These are phyloP conservation scores for Lupinus albus DNA, from an alignment of 306 rosid genomes.

Conservation along the genomic window DNA sequence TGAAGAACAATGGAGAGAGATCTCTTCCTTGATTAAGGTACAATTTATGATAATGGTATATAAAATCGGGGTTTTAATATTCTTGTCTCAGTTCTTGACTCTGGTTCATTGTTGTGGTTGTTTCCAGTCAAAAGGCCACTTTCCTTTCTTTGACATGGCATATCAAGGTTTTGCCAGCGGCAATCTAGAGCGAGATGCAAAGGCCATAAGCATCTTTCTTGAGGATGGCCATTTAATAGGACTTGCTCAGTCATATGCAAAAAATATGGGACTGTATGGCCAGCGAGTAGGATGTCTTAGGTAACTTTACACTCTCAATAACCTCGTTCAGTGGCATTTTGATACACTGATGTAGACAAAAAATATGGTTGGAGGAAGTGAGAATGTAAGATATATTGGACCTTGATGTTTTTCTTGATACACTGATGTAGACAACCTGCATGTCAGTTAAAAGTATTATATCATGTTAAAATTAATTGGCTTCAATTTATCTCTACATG, in stretches of 20 bases:
- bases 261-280: conserved; percentile 97
- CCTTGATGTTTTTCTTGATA: neutral
- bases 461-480: neutral
- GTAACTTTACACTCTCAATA: conserved; percentile 47
- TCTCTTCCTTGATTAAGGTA: conserved; percentile 79
- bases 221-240: conserved; percentile 90
- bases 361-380: conserved; percentile 9
- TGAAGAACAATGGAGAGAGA: conserved; percentile 93
- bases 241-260: conserved; percentile 92
- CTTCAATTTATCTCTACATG: conserved; percentile 23
- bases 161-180: conserved; percentile 99
- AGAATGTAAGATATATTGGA: conserved; percentile 4
- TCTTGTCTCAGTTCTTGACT: conserved; percentile 2
- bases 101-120: conserved; percentile 28
- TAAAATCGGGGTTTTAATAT: conserved; percentile 15
- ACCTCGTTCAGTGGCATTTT: conserved; percentile 17
- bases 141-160: conserved; percentile 97
- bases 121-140: conserved; percentile 85
- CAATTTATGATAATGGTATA: conserved; percentile 22
- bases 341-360: no score
- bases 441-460: no score
- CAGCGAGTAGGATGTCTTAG: conserved; percentile 97
- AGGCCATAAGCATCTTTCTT: conserved; percentile 82
- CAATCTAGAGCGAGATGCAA: conserved; percentile 80
- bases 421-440: no score